Conservation (phyloP, 352 stramenopile genomes). For the Globisporangium radiosum region DNA sequence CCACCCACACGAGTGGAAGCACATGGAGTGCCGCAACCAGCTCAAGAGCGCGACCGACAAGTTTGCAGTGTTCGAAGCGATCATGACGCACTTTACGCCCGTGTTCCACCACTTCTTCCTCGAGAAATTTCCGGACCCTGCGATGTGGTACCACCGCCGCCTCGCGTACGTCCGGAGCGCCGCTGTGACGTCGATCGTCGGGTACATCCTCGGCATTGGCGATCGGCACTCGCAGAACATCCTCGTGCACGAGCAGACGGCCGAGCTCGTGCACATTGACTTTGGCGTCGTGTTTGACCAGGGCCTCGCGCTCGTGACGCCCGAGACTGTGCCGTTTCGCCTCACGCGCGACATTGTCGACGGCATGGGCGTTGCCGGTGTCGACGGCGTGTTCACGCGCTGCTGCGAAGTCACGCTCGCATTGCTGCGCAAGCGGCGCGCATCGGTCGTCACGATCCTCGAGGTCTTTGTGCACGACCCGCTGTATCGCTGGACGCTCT, state of each 20-base stretch:
- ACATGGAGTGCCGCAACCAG: constrained; percentile 65
- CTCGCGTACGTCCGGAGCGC: constrained; percentile 94
- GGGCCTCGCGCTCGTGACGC: constrained; percentile 88
- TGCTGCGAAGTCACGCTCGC: constrained; percentile 92
- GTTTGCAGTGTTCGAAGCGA: constrained; percentile 77
- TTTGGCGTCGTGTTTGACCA: constrained; percentile 99
- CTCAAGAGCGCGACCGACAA: constrained; percentile 79
- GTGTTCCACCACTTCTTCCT: constrained; percentile 98
- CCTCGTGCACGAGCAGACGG: constrained; percentile 95
- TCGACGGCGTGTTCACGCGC: constrained; percentile 94
- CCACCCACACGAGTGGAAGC: constrained; percentile 92
- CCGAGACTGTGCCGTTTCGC: constrained; percentile 98
- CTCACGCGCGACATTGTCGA: constrained; percentile 99
- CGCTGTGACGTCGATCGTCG: constrained; percentile 97
- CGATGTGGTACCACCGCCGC: constrained; percentile 92
- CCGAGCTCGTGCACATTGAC: constrained; percentile 99
- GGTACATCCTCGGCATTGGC: constrained; percentile 95
- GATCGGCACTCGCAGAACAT: constrained; percentile 99
- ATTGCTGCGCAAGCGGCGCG: constrained; percentile 89
- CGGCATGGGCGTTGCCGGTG: constrained; percentile 96
- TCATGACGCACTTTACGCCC: constrained; percentile 94
- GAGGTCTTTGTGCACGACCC: constrained; percentile 99
- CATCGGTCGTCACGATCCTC: constrained; percentile 96
- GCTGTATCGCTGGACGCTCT: constrained; percentile 97
- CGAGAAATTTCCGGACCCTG: constrained; percentile 93